Conservation (phyloP, 768 basidiomycete species). For the Inosperma sp. region DNA sequence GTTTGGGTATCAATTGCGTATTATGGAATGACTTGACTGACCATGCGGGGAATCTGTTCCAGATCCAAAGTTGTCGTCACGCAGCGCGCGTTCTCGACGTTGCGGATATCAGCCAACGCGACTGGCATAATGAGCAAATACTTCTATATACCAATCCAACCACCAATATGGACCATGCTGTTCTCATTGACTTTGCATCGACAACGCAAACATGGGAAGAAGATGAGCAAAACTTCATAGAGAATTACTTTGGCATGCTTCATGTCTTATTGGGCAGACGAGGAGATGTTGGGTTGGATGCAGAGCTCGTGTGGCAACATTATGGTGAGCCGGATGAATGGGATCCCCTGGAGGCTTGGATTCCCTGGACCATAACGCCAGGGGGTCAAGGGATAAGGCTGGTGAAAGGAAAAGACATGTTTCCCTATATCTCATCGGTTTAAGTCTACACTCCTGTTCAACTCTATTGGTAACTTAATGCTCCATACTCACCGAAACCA, state of each 20-base stretch:
- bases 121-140: slow-evolving; percentile 22
- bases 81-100: slow-evolving; percentile 22
- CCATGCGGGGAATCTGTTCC: slow-evolving; percentile 1
- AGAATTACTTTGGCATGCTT: slow-evolving; percentile 14
- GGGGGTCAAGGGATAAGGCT: background rate
- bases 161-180: slow-evolving; percentile 13
- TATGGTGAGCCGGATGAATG: slow-evolving; percentile 6
- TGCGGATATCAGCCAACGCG: slow-evolving; percentile 21
- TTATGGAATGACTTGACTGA: background rate
- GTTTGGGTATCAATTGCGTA: slow-evolving; percentile 8
- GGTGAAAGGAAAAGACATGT: slow-evolving; percentile 6
- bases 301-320: slow-evolving; percentile 3
- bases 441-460: no score
- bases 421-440: slow-evolving; percentile 1
- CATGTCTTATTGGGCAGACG: slow-evolving; percentile 1
- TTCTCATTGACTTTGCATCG: slow-evolving; percentile 16
- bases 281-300: slow-evolving; percentile 3
- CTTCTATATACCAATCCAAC: slow-evolving; percentile 13
- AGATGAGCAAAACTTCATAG: slow-evolving; percentile 2
- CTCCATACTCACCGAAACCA: no score
- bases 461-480: no score
- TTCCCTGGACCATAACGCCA: background rate
- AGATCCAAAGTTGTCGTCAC: slow-evolving; percentile 22
- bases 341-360: slow-evolving; percentile 1
- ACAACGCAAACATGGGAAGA: slow-evolving; percentile 14